Percentiles rank a stretch among this genome's conserved stretches.
Conservation (phyloP, 2,329 filamentous ascomycete species). For the Trichoderma lentiforme region DNA sequence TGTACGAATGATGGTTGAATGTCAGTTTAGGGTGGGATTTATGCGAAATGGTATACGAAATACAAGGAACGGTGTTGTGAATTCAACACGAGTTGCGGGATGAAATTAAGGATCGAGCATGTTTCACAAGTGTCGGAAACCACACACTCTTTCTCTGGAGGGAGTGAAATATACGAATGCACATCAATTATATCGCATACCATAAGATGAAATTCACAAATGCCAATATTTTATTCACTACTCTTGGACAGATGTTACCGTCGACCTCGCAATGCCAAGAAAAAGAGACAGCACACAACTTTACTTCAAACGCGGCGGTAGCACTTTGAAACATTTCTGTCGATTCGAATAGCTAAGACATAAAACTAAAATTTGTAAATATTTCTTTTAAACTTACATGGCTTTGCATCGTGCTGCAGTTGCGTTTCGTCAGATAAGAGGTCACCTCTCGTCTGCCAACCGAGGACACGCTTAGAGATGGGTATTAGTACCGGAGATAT, state of each 20-base stretch:
- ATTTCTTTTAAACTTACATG: neutral
- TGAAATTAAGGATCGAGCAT: neutral
- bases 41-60: neutral
- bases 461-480: neutral
- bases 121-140: neutral
- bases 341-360: neutral
- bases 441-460: neutral
- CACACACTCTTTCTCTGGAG: neutral
- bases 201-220: neutral
- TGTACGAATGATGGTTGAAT: neutral
- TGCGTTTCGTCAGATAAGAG: neutral
- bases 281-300: neutral
- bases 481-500: neutral
- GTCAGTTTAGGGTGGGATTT: neutral
- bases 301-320: neutral
- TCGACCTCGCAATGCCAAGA: neutral
- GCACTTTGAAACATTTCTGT: neutral
- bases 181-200: neutral
- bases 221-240: neutral
- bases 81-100: neutral
- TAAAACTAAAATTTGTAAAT: neutral
- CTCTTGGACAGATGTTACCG: neutral
- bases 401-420: neutral
- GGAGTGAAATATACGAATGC: neutral
- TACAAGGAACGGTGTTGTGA: neutral